A percentile compares a stretch with the other conserved stretches of the same genome.
phyloP scores from a whole-genome alignment of 805 yeast species.

The Kluyveromyces nonfermentans region DNA sequence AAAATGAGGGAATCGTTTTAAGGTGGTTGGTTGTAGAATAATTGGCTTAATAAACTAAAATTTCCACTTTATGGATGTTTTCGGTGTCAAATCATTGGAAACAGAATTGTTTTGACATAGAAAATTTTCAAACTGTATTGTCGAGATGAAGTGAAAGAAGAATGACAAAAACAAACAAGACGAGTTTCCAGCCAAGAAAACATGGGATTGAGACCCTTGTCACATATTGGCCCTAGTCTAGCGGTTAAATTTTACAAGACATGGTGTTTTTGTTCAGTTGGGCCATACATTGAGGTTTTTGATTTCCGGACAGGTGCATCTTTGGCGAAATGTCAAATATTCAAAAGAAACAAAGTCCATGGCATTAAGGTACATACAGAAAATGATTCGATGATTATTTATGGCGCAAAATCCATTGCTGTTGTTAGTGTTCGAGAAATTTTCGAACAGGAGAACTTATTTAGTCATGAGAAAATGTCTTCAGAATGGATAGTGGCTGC shows the following conservation, averaged over 20 bases:
- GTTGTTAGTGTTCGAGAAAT: slow-evolving; percentile 31
- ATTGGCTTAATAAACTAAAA: too few species aligned
- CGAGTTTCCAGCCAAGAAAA: background rate
- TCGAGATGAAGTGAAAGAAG: background rate
- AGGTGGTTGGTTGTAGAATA: too few species aligned
- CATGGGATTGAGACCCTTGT: slow-evolving; percentile 10
- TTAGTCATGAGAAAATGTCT: slow-evolving; percentile 38
- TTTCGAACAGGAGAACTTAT: slow-evolving; percentile 11
- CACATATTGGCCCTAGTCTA: slow-evolving; percentile 59
- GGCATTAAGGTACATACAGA: slow-evolving; percentile 41
- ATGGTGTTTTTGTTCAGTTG: slow-evolving; percentile 54
- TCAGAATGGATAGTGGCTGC: slow-evolving; percentile 76
- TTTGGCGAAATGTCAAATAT: slow-evolving; percentile 37
- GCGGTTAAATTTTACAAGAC: slow-evolving; percentile 39
- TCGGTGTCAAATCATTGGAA: too few species aligned
- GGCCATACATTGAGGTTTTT: slow-evolving; percentile 54
- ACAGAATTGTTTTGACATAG: background rate
- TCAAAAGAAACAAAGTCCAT: slow-evolving; percentile 73
- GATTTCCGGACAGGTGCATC: slow-evolving; percentile 34
- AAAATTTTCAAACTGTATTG: background rate
- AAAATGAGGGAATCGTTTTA: too few species aligned
- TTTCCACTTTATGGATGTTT: too few species aligned
- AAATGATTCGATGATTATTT: slow-evolving; percentile 32
- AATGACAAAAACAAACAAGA: background rate
- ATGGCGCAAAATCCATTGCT: slow-evolving; percentile 68